Evolutionary conservation across 768 basidiomycete species (phyloP).

Genomic region (Leucocoprinus leucothites): DNA sequence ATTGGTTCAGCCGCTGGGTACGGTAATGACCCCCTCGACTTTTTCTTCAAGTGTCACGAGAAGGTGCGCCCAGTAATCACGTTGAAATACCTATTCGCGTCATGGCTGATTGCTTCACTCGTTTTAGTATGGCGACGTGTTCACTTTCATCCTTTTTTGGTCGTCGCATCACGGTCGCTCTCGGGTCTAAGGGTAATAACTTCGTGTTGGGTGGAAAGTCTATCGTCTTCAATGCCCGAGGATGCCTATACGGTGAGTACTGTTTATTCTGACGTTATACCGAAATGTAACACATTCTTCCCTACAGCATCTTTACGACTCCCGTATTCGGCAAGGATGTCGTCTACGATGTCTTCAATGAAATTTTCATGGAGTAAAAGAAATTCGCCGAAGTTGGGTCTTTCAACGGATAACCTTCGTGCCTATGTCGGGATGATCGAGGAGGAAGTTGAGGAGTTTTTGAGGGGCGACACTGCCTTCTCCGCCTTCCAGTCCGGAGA

Average conservation of each 20-base stretch:
- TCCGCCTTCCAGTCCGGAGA: constrained; percentile 57
- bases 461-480: constrained; percentile 66
- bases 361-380: constrained; percentile 98
- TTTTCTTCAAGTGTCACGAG: constrained; percentile 75
- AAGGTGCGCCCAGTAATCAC: constrained; percentile 48
- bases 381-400: constrained; percentile 95
- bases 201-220: constrained; percentile 93
- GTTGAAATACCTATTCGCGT: no score
- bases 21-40: constrained; percentile 89
- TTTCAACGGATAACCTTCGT: constrained; percentile 88
- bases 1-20: constrained; percentile 88
- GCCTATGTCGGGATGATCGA: constrained; percentile 81
- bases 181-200: constrained; percentile 91
- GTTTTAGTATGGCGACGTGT: constrained; percentile 93
- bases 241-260: constrained; percentile 92
- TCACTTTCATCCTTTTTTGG: constrained; percentile 93
- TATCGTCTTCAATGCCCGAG: constrained; percentile 88
- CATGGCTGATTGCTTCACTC: no score
- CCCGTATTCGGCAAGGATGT: constrained; percentile 98
- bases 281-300: not conserved
- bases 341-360: constrained; percentile 96
- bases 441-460: constrained; percentile 69
- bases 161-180: constrained; percentile 83
- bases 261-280: not conserved
- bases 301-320: constrained; percentile 77